Evolutionary conservation across 768 basidiomycete genomes (phyloP), one percentile per base, ranked within the genome.

Genomic region (Mycena pura): DNA sequence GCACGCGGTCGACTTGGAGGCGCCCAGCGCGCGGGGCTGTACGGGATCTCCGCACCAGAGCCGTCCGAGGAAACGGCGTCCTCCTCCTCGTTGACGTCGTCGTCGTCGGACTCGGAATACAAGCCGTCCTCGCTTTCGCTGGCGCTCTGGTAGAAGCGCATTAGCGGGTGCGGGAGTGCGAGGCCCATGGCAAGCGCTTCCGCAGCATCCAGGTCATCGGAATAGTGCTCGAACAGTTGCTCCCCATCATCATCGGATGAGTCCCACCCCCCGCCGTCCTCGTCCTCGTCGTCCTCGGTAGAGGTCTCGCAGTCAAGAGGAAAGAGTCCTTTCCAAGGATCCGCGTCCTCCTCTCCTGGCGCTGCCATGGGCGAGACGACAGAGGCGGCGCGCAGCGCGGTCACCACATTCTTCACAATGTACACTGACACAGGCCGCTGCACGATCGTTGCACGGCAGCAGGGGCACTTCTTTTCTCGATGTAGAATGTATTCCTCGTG

Each of bases 311-410:
- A 77, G 24, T 77, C 78, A 10, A 76, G 71, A 1, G 77, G 78
- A 70, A 92, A 92, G 48, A 92, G 82, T 1, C 88, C 90, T 43
- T 80, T 82, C 90, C 90, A 92, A 0, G 89, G 89, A 67, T 92
- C 86, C 2, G 74, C 79, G 6, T 82, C 81, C 24, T 70, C 72
- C 21, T 59, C 57, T 9, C 15, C 80, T 74, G 3, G 73, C 66
- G 11, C 73, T 69, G 50, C 77, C 66, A 10, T 55, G n/a, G 69
- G 65, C 24, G 68, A 64, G 45, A 68, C 71, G 0, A 63, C 48
- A 1, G 67, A 68, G 22, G 64, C 65, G 40, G 43, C 45, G 17
- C 63, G 36, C 15, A 92, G 66, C 3, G 82, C 77, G 14, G 78
- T 72, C 0, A 81, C 79, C 25, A 91, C 78, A 17, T 82, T 78